Evolutionary conservation across 2,329 filamentous ascomycete species (phyloP).

Genomic region (Pseudogymnoascus sp.): DNA sequence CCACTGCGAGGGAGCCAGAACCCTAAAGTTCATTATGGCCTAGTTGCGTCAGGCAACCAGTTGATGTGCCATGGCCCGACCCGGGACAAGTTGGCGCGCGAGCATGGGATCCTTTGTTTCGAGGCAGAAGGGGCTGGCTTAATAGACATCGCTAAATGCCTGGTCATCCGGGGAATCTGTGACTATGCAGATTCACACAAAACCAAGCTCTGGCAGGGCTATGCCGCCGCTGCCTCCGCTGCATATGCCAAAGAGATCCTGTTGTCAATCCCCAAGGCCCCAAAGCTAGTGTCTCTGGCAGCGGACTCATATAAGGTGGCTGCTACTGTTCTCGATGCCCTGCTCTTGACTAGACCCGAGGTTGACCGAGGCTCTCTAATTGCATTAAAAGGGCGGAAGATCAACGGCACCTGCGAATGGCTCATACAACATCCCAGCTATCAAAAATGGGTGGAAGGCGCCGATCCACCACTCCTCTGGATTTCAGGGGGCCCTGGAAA

Average conservation of each 20-base stretch:
- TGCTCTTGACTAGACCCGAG: slow-evolving; percentile 9
- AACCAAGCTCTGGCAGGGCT: slow-evolving; percentile 29
- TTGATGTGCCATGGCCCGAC: slow-evolving; percentile 23
- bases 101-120: slow-evolving; percentile 24
- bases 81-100: slow-evolving; percentile 22
- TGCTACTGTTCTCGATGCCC: slow-evolving; percentile 17
- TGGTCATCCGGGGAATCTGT: slow-evolving; percentile 28
- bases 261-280: no score
- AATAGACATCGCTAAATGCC: slow-evolving; percentile 27
- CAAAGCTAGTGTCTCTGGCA: no score
- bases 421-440: background rate
- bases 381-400: slow-evolving; percentile 11
- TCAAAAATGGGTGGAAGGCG: slow-evolving; percentile 17
- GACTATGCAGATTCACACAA: slow-evolving; percentile 29
- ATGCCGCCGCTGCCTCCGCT: slow-evolving; percentile 28
- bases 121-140: slow-evolving; percentile 27
- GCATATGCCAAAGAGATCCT: slow-evolving; percentile 25
- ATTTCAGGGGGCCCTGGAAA: slow-evolving; percentile 29
- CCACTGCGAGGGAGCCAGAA: background rate
- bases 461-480: slow-evolving; percentile 22
- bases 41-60: slow-evolving; percentile 25
- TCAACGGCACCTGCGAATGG: slow-evolving; percentile 20
- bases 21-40: slow-evolving; percentile 21
- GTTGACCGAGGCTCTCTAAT: slow-evolving; percentile 12
- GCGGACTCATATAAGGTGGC: no score